Evolutionary conservation across 2,329 filamentous ascomycete species (phyloP).

Genomic region (Cytospora mali): DNA sequence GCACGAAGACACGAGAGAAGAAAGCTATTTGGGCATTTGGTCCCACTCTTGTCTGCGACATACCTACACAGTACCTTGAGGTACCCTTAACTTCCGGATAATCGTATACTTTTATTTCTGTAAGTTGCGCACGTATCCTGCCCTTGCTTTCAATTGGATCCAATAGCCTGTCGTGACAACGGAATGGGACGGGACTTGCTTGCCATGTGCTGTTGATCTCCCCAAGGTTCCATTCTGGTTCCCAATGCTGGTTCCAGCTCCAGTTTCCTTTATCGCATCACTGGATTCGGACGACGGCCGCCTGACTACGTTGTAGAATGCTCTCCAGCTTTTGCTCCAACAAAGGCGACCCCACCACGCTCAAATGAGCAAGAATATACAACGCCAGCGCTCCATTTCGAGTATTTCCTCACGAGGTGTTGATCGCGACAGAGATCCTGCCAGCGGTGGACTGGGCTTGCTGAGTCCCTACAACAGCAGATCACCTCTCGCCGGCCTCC

Average conservation of each 20-base stretch:
- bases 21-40: not conserved
- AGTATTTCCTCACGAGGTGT: slow-evolving; percentile 27
- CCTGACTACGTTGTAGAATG: slow-evolving; percentile 13
- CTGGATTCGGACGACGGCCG: not conserved
- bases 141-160: not conserved
- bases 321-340: slow-evolving; percentile 9
- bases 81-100: too few species aligned
- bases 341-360: slow-evolving; percentile 18
- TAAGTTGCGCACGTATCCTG: not conserved
- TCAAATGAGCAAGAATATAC: slow-evolving; percentile 29
- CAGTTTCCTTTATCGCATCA: not conserved
- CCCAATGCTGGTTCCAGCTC: not conserved
- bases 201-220: not conserved
- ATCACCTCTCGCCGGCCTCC: slow-evolving; percentile 28
- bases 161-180: not conserved
- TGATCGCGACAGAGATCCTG: slow-evolving; percentile 27
- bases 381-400: slow-evolving; percentile 30
- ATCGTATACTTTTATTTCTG: not conserved
- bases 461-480: slow-evolving; percentile 29
- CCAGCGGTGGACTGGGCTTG: slow-evolving; percentile 25
- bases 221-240: not conserved
- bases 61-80: not conserved
- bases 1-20: not conserved
- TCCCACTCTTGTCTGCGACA: not conserved
- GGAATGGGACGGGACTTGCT: not conserved